These are phyloP conservation scores for Sphaerulina populicola DNA, from an alignment of 2,329 filamentous ascomycete species.

Conservation along the genomic window DNA sequence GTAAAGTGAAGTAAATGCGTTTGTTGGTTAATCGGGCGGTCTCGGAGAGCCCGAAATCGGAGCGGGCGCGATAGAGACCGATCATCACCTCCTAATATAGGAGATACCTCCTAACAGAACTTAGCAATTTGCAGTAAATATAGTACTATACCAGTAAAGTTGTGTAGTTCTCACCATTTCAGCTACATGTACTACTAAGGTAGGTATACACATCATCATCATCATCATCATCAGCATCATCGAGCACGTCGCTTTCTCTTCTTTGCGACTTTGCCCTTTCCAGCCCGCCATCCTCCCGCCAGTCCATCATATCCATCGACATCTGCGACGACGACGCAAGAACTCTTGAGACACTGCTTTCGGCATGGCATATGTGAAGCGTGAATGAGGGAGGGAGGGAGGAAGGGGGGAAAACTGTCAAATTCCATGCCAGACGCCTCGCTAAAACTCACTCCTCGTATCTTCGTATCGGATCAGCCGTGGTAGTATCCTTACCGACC, in stretches of 20 bases:
- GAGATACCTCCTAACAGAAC: no score
- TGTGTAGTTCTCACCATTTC: neutral
- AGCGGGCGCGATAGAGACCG: no score
- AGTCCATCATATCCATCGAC: constrained; percentile 6
- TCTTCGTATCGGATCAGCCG: neutral
- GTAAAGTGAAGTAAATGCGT: neutral
- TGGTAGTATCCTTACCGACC: neutral
- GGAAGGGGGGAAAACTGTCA: no score
- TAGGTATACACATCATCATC: constrained; percentile 2
- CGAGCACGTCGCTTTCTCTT: constrained; percentile 4
- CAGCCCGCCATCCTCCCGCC: constrained; percentile 1
- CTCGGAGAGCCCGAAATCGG: constrained; percentile 4
- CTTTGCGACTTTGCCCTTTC: neutral
- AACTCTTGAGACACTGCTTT: neutral
- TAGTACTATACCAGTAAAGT: no score
- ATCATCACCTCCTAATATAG: no score
- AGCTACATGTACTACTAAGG: no score
- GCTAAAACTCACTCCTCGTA: constrained; percentile 5
- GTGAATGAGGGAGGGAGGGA: neutral
- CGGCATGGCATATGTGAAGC: neutral
- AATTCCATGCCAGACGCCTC: constrained; percentile 8
- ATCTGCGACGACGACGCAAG: neutral
- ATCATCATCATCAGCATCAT: no score
- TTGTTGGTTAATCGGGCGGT: constrained; percentile 1
- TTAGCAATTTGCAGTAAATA: no score